Conservation (phyloP, 2,329 filamentous ascomycete species). For the Herpotrichia juniperi region DNA sequence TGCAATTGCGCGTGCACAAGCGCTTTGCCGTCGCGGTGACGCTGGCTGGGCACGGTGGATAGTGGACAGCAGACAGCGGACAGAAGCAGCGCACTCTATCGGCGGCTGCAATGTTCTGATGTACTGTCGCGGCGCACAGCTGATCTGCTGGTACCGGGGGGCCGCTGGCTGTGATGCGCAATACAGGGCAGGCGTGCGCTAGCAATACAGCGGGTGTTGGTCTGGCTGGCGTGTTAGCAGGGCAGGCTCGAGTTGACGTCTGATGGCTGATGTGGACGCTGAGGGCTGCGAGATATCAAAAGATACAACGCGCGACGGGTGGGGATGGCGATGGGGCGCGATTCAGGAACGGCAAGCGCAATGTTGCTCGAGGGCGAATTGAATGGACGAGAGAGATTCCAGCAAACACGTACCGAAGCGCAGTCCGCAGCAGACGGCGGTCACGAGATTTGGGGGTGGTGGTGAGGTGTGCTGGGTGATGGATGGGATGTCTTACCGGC, state of each 20-base stretch:
- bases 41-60: slow-evolving; percentile 8
- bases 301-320: not conserved
- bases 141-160: slow-evolving; percentile 24
- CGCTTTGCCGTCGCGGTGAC: slow-evolving; percentile 31
- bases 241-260: slow-evolving; percentile 15
- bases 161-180: slow-evolving; percentile 25
- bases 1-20: slow-evolving; percentile 29
- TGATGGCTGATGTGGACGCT: not conserved
- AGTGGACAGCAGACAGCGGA: not conserved
- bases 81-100: slow-evolving; percentile 16
- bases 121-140: slow-evolving; percentile 31
- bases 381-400: slow-evolving; percentile 17
- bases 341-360: not conserved
- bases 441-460: slow-evolving; percentile 45
- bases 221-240: slow-evolving; percentile 26
- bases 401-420: slow-evolving; percentile 39
- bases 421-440: slow-evolving; percentile 37
- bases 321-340: not conserved
- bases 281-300: not conserved
- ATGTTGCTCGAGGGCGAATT: not conserved
- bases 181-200: slow-evolving; percentile 32
- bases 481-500: slow-evolving; percentile 12
- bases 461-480: slow-evolving; percentile 21
- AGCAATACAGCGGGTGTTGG: slow-evolving; percentile 12
- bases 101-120: slow-evolving; percentile 29